These are phyloP conservation scores for Pinus tabuliformis DNA, from an alignment of 75 land plant genomes.

Conservation along the genomic window DNA sequence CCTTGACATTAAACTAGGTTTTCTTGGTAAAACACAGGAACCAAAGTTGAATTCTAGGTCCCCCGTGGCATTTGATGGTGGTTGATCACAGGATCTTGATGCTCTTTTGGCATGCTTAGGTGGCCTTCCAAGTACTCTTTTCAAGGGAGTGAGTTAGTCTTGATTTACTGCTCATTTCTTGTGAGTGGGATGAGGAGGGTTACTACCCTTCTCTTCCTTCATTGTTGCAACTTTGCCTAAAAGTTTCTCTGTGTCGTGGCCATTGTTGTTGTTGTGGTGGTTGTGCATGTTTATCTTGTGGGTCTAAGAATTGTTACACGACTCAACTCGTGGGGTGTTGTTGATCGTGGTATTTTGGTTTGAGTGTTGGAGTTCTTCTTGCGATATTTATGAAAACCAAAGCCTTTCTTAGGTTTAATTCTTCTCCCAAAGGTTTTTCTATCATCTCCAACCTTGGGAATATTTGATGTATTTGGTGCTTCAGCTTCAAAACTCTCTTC, in stretches of 20 bases:
- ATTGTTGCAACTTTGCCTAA: background rate
- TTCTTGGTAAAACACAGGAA: too few relatives aligned
- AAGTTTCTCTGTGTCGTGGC: background rate
- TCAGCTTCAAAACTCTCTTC: background rate
- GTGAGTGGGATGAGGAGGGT: background rate
- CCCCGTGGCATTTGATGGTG: too few relatives aligned
- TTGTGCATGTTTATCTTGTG: too few relatives aligned
- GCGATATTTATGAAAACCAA: too few relatives aligned
- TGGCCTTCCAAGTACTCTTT: conserved; percentile 5
- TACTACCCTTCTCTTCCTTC: background rate
- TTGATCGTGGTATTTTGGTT: background rate
- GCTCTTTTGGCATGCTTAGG: conserved; percentile 3
- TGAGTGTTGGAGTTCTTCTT: background rate
- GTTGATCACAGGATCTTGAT: too few relatives aligned
- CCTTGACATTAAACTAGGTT: too few relatives aligned
- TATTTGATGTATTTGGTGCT: background rate
- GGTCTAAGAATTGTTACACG: too few relatives aligned
- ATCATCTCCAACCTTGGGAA: background rate
- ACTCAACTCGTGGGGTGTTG: background rate
- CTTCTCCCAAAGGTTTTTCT: background rate
- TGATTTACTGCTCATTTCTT: background rate
- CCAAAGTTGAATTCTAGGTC: too few relatives aligned
- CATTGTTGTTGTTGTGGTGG: background rate
- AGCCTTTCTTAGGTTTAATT: background rate
- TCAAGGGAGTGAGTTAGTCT: background rate